A percentile compares a stretch with the other conserved stretches of the same genome.
phyloP scores from a whole-genome alignment of 305 asterid genomes.

The Withania somnifera region DNA sequence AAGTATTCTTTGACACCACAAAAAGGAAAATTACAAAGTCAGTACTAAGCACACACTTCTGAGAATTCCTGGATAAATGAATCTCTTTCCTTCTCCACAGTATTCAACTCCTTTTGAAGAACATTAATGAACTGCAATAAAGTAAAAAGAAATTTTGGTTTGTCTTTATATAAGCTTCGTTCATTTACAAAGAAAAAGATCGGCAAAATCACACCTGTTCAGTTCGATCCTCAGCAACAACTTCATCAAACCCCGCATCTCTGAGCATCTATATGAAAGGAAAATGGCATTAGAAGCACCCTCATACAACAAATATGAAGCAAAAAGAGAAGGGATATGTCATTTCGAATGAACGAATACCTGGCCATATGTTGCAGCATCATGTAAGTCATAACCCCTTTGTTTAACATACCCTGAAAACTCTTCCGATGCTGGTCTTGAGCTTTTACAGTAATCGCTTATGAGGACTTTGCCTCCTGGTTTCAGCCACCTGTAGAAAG shows the following conservation, averaged over 20 bases:
- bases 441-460: constrained; percentile 52
- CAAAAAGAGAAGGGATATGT: neutral
- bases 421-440: constrained; percentile 1
- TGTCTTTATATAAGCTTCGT: neutral
- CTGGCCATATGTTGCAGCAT: constrained; percentile 22
- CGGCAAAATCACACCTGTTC: constrained; percentile 46
- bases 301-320: neutral
- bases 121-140: constrained; percentile 63
- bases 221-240: constrained; percentile 81
- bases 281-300: neutral
- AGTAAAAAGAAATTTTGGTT: neutral
- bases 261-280: constrained; percentile 56
- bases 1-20: neutral
- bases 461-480: constrained; percentile 93
- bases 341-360: constrained; percentile 17
- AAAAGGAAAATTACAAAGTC: neutral
- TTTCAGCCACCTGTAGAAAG: constrained; percentile 92
- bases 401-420: constrained; percentile 4
- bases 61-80: constrained; percentile 68
- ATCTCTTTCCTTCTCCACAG: constrained; percentile 64
- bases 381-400: constrained; percentile 14
- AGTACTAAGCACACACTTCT: constrained; percentile 29
- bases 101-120: constrained; percentile 63
- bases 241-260: constrained; percentile 82
- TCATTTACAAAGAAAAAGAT: neutral